These are phyloP conservation scores for Tulasnella sp. DNA, from an alignment of 768 basidiomycete species.

Conservation along the genomic window DNA sequence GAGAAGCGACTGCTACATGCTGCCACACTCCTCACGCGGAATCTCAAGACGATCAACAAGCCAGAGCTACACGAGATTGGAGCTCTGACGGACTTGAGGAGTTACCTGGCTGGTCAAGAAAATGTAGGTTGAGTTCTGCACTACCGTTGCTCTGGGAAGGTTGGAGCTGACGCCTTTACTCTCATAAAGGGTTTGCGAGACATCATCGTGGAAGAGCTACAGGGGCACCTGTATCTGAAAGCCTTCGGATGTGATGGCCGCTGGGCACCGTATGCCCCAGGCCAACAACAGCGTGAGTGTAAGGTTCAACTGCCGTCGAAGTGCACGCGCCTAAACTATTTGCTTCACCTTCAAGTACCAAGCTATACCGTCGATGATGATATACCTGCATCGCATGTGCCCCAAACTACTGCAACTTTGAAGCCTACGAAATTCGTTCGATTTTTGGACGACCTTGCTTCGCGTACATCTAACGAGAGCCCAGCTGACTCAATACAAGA, in stretches of 20 bases:
- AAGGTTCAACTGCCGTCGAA: too few relatives aligned
- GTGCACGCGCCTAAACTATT: too few relatives aligned
- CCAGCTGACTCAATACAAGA: conserved; percentile 50
- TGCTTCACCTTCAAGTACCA: conserved; percentile 37
- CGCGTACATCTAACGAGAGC: conserved; percentile 61
- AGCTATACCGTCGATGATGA: conserved; percentile 47
- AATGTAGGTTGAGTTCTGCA: conserved; percentile 39
- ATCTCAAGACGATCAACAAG: conserved; percentile 82
- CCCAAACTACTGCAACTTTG: conserved; percentile 28
- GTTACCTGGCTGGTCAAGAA: conserved; percentile 79
- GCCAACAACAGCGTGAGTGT: conserved; percentile 62
- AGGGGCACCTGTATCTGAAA: conserved; percentile 94
- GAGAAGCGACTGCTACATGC: conserved; percentile 91
- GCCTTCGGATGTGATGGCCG: conserved; percentile 92
- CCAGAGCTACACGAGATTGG: conserved; percentile 91
- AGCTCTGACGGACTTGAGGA: conserved; percentile 79
- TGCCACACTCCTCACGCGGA: conserved; percentile 72
- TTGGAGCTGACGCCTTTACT: background rate
- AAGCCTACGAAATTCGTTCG: conserved; percentile 44
- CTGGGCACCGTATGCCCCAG: conserved; percentile 74
- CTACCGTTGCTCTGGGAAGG: background rate
- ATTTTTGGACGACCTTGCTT: conserved; percentile 51
- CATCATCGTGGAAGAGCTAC: conserved; percentile 88
- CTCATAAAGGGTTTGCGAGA: conserved; percentile 66
- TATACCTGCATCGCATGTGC: conserved; percentile 17